phyloP scores from a whole-genome alignment of 768 basidiomycete species.

The Rhodotorula graminis region DNA sequence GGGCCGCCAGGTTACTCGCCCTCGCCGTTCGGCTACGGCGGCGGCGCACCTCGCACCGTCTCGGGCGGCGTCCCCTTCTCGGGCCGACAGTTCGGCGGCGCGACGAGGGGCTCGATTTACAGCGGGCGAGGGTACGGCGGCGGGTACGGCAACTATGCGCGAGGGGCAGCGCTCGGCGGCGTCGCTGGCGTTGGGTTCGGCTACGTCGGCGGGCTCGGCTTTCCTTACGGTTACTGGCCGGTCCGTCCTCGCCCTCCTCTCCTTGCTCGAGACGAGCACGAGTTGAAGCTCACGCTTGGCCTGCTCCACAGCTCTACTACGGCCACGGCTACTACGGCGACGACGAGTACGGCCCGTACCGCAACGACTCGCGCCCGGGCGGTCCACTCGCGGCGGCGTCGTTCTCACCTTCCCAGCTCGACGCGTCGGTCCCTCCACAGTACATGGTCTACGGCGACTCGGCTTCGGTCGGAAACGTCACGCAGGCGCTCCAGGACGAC shows the following conservation, averaged over 20 bases:
- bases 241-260: neutral
- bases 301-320: conserved; percentile 20
- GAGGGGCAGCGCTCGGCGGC: neutral
- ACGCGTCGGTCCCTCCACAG: conserved; percentile 2
- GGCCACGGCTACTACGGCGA: conserved; percentile 15
- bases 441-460: conserved; percentile 30
- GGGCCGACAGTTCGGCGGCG: conserved; percentile 1
- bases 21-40: neutral
- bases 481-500: neutral
- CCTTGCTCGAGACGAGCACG: no score
- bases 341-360: conserved; percentile 32
- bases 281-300: no score
- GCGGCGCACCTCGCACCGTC: conserved; percentile 3
- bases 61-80: neutral
- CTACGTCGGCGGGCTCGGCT: conserved; percentile 1
- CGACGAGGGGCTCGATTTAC: neutral
- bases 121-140: conserved; percentile 1
- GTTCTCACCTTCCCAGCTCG: neutral
- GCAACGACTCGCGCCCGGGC: conserved; percentile 18
- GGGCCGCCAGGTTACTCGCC: neutral
- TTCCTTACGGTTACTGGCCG: conserved; percentile 5
- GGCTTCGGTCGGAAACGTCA: conserved; percentile 2
- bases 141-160: conserved; percentile 1
- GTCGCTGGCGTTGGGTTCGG: neutral
- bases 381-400: conserved; percentile 9